Evolutionary conservation across 2,329 filamentous ascomycete genomes (phyloP), one percentile per base, ranked within the genome.

Genomic region (Colletotrichum tanaceti): DNA sequence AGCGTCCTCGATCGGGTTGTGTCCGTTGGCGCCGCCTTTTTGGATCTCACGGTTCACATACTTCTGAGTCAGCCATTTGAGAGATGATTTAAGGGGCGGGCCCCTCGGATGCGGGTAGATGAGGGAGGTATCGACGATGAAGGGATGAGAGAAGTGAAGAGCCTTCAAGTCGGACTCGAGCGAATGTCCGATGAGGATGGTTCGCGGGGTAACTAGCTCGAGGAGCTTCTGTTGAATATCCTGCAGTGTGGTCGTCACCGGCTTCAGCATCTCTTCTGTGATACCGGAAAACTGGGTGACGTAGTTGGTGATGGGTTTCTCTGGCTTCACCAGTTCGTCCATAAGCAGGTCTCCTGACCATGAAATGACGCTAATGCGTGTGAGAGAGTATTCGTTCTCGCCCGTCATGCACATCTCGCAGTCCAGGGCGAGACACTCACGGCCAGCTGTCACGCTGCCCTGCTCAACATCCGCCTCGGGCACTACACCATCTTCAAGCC

Each of bases 321-420:
- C 86, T 0, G 96, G 96, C 81, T 96, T 97, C 74, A 99, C 96
- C 14, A 98, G 87, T 80, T 97, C 92, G 77, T 99, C 96, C 59
- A 98, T 81, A 18, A 97, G 84, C 11, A 92, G 87, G 41, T 89
- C 87, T 57, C 94, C 94, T 73, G 94, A 89, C 95, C 96, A 99
- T 69, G 89, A 84, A 9, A 99, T 83, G 46, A 98, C 79, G 77
- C 94, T 98, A 77, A 98, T 91, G 65, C 96, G 90, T 1, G 96
- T 97, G 50, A 99, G 88, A 43, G 94, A 93, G 71, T 91, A 93
- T 72, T 93, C 88, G 55, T 89, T 89, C 70, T 91, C 89, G 68
- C 90, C 92, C 2, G 94, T 97, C 81, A 93, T 90, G 77, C 94
- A 97, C 96, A 99, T 99, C 80, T 99, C 96, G 80, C 96, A 99